Conservation (phyloP, 306 rosid species). For the Castanea crenata region DNA sequence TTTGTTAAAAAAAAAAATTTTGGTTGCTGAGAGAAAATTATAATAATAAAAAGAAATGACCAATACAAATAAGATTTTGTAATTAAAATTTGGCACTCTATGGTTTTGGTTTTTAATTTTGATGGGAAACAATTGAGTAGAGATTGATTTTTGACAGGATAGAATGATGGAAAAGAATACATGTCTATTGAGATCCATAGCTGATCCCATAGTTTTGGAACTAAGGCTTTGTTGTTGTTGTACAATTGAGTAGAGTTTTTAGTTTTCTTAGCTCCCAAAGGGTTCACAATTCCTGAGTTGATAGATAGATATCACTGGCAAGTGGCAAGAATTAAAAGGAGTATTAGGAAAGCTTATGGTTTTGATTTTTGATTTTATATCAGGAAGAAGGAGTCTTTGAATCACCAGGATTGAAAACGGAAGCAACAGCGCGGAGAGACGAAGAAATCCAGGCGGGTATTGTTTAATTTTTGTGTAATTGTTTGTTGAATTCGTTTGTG, state of each 20-base stretch:
- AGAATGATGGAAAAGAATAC: too few relatives aligned
- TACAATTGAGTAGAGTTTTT: not conserved
- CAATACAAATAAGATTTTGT: not conserved
- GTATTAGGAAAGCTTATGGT: constrained; percentile 15
- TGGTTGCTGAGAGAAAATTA: not conserved
- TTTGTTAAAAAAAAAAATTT: too few relatives aligned
- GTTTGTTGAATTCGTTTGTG: constrained; percentile 14
- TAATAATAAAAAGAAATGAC: not conserved
- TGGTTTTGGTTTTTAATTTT: too few relatives aligned
- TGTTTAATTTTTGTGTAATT: constrained; percentile 22
- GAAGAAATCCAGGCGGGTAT: constrained; percentile 39
- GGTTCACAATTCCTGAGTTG: not conserved
- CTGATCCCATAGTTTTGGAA: too few relatives aligned
- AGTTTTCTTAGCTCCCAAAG: constrained; percentile 6
- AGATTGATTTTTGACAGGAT: too few relatives aligned
- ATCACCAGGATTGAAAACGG: constrained; percentile 22
- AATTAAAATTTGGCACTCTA: not conserved
- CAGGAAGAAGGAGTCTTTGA: constrained; percentile 34
- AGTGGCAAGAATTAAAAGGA: not conserved
- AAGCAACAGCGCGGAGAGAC: constrained; percentile 1
- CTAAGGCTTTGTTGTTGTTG: not conserved
- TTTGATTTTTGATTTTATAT: not conserved
- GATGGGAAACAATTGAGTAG: too few relatives aligned
- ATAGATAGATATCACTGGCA: too few relatives aligned
- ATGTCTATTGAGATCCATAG: too few relatives aligned